A percentile compares a stretch with the other conserved stretches of the same genome.
phyloP scores from a whole-genome alignment of 2,329 filamentous ascomycete genomes.

The Microcyclosporella mali region DNA sequence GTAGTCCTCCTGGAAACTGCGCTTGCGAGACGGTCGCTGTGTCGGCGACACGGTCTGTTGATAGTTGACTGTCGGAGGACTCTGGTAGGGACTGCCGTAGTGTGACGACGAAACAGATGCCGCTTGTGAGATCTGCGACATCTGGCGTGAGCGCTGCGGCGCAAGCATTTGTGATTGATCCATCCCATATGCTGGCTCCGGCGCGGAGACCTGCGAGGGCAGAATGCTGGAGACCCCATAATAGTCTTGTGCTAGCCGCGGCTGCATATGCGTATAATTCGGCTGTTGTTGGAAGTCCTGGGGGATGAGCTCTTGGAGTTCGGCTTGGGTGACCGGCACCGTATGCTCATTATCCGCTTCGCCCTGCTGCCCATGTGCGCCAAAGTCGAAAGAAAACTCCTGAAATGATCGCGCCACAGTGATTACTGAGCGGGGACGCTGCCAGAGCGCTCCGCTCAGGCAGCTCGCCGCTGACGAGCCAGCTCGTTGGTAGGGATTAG shows the following conservation, averaged over 20 bases:
- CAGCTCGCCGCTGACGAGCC: conserved; percentile 42
- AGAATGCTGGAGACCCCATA: conserved; percentile 26
- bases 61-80: conserved; percentile 29
- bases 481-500: conserved; percentile 33
- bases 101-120: conserved; percentile 20
- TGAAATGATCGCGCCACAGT: conserved; percentile 44
- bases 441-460: conserved; percentile 47
- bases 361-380: conserved; percentile 34
- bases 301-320: conserved; percentile 25
- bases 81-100: conserved; percentile 27
- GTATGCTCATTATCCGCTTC: conserved; percentile 12
- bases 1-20: conserved; percentile 39
- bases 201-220: conserved; percentile 24
- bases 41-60: conserved; percentile 20
- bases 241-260: conserved; percentile 17
- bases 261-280: conserved; percentile 8
- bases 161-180: conserved; percentile 25
- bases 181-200: conserved; percentile 24
- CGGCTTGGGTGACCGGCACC: conserved; percentile 19
- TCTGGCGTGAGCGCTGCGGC: conserved; percentile 21
- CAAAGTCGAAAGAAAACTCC: conserved; percentile 44
- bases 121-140: conserved; percentile 17
- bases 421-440: conserved; percentile 47
- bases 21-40: conserved; percentile 33
- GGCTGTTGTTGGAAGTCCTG: conserved; percentile 19